These are phyloP conservation scores for Populus trichocarpa DNA, from an alignment of 441 rosid genomes.

Conservation along the genomic window DNA sequence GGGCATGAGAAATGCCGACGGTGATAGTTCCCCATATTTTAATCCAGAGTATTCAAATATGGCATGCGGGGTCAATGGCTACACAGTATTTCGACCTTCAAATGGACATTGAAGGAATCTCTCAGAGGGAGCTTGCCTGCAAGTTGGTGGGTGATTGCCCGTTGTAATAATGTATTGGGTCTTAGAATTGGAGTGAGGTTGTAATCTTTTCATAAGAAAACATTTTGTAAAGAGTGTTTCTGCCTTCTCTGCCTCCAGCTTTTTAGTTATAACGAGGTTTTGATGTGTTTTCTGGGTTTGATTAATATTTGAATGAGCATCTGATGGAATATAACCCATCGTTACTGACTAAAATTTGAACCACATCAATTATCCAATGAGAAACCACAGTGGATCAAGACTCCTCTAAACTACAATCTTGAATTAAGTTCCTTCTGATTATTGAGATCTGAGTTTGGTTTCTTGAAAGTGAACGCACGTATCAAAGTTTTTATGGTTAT, in stretches of 20 bases:
- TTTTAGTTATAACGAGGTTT: constrained; percentile 16
- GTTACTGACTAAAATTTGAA: background rate
- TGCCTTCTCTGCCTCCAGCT: constrained; percentile 26
- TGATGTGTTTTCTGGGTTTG: background rate
- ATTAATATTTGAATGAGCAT: background rate
- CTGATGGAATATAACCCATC: background rate
- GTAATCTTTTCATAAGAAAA: constrained; percentile 28
- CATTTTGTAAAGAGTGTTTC: constrained; percentile 53
- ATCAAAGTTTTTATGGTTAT: background rate
- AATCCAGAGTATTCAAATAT: constrained; percentile 44
- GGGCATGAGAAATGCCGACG: constrained; percentile 50
- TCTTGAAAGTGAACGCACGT: background rate
- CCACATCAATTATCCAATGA: background rate
- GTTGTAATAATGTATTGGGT: constrained; percentile 28
- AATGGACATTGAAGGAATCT: constrained; percentile 59
- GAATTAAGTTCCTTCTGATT: background rate
- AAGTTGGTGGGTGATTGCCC: constrained; percentile 10
- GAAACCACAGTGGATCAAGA: background rate
- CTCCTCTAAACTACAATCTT: background rate
- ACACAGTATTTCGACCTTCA: constrained; percentile 64
- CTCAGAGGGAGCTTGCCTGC: background rate
- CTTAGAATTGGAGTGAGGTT: constrained; percentile 25
- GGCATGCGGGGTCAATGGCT: constrained; percentile 55
- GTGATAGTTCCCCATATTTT: constrained; percentile 46
- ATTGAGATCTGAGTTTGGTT: background rate